Evolutionary conservation across 2,329 filamentous ascomycete species (phyloP), one percentile per base, ranked within the genome.

Genomic region (Myriosclerotinia duriaeana): DNA sequence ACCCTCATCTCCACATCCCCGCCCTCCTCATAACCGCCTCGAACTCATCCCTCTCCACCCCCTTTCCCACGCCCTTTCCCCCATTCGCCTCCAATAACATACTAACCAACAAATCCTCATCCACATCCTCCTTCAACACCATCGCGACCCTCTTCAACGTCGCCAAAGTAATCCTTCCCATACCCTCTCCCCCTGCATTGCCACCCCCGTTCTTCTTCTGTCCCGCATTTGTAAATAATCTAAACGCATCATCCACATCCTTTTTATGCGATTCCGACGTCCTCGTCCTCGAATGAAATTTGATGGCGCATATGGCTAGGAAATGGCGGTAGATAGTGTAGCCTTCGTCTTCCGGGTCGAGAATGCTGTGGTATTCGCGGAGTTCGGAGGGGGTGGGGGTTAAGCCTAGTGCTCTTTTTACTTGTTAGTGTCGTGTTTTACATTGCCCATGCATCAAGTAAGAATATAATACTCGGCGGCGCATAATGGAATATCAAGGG

Each of bases 71-170:
- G 20, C 90, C 89, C 5, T 84, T 87, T 1, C 91, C 92, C 3
- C 91, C 91, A 78, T 96, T 97, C 59, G 94, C 95, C 82, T 98
- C 94, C 59, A 93, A 81, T 67, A 99, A 89, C 95, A 99, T 99
- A 80, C 97, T 93, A 79, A 86, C 87, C 75, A 99, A 80, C 75
- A 96, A 79, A 59, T 92, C 89, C 74, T 98, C 95, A 67, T 87
- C 86, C 34, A 96, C 88, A 69, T 89, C 92, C 79, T 97, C 92
- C 78, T 92, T 91, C 73, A 99, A 79, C 73, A 92, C 86, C 72
- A 86, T 87, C 53, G 93, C 93, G 64, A 97, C 89, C 74, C 89
- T 84, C 75, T 87, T 86, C 76, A 99, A 79, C 78, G 96, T 90
- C 20, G 84, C 84, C 38, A 98, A 74, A 2, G 90, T 95, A 71